Percentiles rank a stretch among this genome's conserved stretches.
These are phyloP conservation scores for Prunus campanulata DNA, from an alignment of 306 rosid genomes.

Conservation along the genomic window DNA sequence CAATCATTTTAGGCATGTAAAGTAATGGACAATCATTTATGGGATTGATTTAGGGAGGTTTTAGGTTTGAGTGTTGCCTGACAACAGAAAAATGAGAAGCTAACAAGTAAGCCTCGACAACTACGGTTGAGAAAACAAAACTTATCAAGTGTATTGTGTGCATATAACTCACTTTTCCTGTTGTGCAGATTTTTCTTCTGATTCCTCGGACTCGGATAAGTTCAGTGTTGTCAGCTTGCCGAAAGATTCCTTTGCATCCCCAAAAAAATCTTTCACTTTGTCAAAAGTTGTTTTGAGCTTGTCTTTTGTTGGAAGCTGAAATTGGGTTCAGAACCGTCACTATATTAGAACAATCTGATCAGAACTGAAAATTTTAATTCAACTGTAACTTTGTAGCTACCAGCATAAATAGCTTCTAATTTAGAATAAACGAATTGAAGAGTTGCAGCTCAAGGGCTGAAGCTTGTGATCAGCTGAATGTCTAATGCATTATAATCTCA, in stretches of 20 bases:
- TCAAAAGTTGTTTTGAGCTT: slow-evolving; percentile 75
- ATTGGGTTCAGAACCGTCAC: slow-evolving; percentile 24
- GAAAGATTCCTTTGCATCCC: slow-evolving; percentile 87
- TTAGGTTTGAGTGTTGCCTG: neutral
- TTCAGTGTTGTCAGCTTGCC: slow-evolving; percentile 62
- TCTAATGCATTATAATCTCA: neutral
- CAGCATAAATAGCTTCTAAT: neutral
- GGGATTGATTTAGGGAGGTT: neutral
- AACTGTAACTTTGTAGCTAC: neutral
- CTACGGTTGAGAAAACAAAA: neutral
- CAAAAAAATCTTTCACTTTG: slow-evolving; percentile 80
- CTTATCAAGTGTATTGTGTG: neutral
- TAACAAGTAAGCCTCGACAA: neutral
- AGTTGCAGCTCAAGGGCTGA: neutral
- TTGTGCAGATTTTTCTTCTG: slow-evolving; percentile 38
- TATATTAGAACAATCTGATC: neutral
- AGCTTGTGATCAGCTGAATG: neutral
- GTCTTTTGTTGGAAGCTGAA: slow-evolving; percentile 86
- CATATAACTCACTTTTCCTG: slow-evolving; percentile 62
- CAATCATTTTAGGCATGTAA: slow-evolving; percentile 6
- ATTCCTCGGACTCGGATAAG: slow-evolving; percentile 37
- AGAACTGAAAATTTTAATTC: neutral
- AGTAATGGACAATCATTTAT: neutral
- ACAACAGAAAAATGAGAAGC: neutral
- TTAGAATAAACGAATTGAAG: neutral